Base-by-base conservation (phyloP, 2,329 filamentous ascomycete species). In the Paracorniculantispora psalliotae region DNA sequence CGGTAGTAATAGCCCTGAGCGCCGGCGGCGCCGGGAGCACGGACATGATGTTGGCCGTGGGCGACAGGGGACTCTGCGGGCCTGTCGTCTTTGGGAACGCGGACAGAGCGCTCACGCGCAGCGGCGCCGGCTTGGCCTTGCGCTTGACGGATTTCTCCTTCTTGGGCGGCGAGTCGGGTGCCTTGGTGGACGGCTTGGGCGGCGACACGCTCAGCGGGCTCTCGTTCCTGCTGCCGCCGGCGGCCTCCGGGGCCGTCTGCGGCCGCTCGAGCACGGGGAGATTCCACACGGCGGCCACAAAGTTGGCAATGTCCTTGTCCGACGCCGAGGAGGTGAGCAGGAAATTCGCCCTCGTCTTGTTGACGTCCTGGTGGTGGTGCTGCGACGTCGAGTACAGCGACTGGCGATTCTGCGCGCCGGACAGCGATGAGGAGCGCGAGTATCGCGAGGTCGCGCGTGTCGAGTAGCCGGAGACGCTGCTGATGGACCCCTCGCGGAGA, bases 281-380 rank as follows among this genome's bases (percentile, higher is more conserved):
- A 57, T 78, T 78, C 65, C 79, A 78, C 19, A 87, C 79, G 0
- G 76, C 75, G 0, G 77, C 76, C 30, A 86, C 73, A 61, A 87
- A 83, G 0, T 72, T 77, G 0, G 78, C 73, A 35, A 85, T 79
- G 63, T 87, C 83, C 3, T 73, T 66, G 15, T 81, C 77, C 8
- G 75, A 80, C 3, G 84, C 84, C 1, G 75, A 77, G 2, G 80
- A 81, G 0, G 81, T 79, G 25, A 87, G 74, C 10, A 85, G 72
- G 63, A 81, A 84, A 66, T 86, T 82, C 44, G 80, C 81, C 59
- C 79, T 79, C 1, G 79, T 77, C 26, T 81, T 75, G 0, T 73
- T 71, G 7, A 70, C 63, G 30, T 70, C 69, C 10, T 67, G 65
- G 0, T 73, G 71, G 7, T 69, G 63, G 30, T 70, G 69, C 10